phyloP scores from a whole-genome alignment of 2,329 filamentous ascomycete species.

The Camptophora hylomeconis region DNA sequence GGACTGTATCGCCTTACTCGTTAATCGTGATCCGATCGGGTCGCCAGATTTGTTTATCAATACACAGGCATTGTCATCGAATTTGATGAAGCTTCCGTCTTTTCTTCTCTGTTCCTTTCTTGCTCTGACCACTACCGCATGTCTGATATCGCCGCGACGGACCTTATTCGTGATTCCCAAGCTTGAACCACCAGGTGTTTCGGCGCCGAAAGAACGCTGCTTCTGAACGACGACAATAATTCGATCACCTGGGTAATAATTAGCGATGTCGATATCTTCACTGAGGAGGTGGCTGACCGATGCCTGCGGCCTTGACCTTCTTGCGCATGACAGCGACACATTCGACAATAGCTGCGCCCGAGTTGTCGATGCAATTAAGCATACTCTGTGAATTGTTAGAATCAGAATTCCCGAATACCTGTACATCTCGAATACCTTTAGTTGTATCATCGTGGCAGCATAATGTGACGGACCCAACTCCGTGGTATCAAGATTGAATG shows the following conservation, averaged over 20 bases:
- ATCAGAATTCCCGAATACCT: neutral
- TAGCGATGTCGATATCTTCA: neutral
- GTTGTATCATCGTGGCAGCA: slow-evolving; percentile 67
- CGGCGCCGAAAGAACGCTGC: slow-evolving; percentile 64
- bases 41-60: slow-evolving; percentile 94
- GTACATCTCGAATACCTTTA: slow-evolving; percentile 48
- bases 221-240: slow-evolving; percentile 98
- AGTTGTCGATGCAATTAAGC: slow-evolving; percentile 99
- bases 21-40: slow-evolving; percentile 83
- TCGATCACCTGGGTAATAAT: slow-evolving; percentile 57
- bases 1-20: slow-evolving; percentile 42
- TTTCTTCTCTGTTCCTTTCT: slow-evolving; percentile 73
- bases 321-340: slow-evolving; percentile 87
- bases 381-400: slow-evolving; percentile 52
- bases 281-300: slow-evolving; percentile 48
- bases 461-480: too few species aligned
- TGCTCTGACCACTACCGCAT: slow-evolving; percentile 89
- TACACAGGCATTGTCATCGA: slow-evolving; percentile 97
- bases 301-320: slow-evolving; percentile 66
- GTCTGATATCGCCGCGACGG: slow-evolving; percentile 86
- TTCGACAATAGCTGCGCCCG: slow-evolving; percentile 91
- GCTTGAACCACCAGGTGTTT: slow-evolving; percentile 48
- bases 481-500: too few species aligned
- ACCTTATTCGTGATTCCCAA: slow-evolving; percentile 81
- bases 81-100: slow-evolving; percentile 81